phyloP scores from a whole-genome alignment of 345 rosid genomes.

The Pistacia integerrima region DNA sequence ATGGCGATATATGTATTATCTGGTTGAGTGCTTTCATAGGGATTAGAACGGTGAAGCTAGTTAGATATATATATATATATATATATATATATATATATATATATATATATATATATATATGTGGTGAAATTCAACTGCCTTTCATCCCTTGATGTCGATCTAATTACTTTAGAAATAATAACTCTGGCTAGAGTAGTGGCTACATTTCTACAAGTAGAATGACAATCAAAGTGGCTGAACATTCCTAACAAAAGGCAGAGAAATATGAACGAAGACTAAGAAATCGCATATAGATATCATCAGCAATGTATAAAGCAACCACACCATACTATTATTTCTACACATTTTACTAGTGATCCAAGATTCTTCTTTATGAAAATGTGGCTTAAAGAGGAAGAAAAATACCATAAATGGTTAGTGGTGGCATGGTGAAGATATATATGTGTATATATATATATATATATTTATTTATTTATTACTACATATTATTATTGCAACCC shows the following conservation, averaged over 20 bases:
- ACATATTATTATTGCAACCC: background rate
- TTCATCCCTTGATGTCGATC: slow-evolving; percentile 7
- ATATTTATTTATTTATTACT: background rate
- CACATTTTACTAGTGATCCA: slow-evolving; percentile 14
- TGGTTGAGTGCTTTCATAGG: no score
- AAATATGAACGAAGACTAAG: slow-evolving; percentile 14
- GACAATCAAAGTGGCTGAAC: slow-evolving; percentile 9
- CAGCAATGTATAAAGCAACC: slow-evolving; percentile 13
- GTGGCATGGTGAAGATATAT: background rate
- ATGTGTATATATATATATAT: no score
- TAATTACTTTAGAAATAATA: background rate
- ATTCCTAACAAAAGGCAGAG: slow-evolving; percentile 13
- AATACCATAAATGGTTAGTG: slow-evolving; percentile 7
- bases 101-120: background rate
- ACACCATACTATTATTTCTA: slow-evolving; percentile 9
- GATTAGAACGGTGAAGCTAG: no score
- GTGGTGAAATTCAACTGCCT: background rate
- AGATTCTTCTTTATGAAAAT: slow-evolving; percentile 6
- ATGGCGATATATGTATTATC: no score
- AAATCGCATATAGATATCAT: background rate
- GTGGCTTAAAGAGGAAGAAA: slow-evolving; percentile 22
- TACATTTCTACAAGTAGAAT: slow-evolving; percentile 6
- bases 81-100: background rate
- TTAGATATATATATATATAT: no score
- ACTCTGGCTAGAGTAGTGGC: background rate